Conservation (phyloP, 257 asterid genomes). For the Nyctanthes arbortristis region DNA sequence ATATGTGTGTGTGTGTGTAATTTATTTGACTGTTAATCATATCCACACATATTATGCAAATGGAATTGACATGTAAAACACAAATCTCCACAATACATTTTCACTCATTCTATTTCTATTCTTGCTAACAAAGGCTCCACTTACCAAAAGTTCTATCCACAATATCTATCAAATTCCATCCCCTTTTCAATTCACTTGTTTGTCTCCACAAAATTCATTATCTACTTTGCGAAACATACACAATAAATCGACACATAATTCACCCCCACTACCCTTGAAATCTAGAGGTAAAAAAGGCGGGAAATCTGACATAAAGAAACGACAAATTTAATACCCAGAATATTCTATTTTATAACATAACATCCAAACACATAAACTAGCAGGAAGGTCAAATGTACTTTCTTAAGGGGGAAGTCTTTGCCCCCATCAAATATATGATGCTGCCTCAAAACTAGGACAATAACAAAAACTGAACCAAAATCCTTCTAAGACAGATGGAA, state of each 20-base stretch:
- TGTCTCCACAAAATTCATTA: background rate
- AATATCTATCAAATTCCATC: too few species aligned
- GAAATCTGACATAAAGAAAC: background rate
- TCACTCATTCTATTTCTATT: too few species aligned
- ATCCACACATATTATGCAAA: too few species aligned
- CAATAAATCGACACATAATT: background rate
- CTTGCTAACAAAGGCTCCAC: too few species aligned
- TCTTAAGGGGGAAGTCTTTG: constrained; percentile 28
- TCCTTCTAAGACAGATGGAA: constrained; percentile 1
- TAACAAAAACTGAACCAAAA: constrained; percentile 22
- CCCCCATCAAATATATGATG: constrained; percentile 28
- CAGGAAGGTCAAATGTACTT: constrained; percentile 20
- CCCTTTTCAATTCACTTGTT: background rate
- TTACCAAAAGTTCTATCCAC: too few species aligned
- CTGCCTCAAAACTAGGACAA: constrained; percentile 26
- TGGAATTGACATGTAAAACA: too few species aligned
- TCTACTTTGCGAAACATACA: background rate
- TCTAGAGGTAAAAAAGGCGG: background rate
- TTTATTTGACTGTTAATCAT: too few species aligned
- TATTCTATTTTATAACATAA: constrained; percentile 13
- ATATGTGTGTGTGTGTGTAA: too few species aligned
- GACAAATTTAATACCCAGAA: background rate
- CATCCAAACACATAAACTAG: constrained; percentile 32
- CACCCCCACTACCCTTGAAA: background rate
- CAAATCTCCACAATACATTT: too few species aligned